Conservation (phyloP, 495 filamentous ascomycete genomes). For the Gamarada debralockiae region DNA sequence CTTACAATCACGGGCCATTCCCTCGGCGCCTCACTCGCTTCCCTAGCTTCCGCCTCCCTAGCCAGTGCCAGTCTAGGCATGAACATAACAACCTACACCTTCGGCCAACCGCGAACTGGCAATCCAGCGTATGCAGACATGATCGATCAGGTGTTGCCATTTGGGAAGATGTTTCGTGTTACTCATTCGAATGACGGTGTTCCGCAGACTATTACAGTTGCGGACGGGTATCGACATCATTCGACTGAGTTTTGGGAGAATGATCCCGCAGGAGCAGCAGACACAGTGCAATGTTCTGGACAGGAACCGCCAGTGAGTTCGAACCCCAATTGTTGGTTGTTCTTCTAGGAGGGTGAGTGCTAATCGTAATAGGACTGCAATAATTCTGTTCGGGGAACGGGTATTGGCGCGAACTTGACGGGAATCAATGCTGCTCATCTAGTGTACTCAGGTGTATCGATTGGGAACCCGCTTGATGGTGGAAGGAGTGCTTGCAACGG, state of each 20-base stretch:
- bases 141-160: slow-evolving; percentile 41
- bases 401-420: no score
- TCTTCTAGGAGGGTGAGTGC: no score
- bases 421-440: no score
- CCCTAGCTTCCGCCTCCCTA: slow-evolving; percentile 31
- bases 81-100: slow-evolving; percentile 54
- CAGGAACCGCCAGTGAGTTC: no score
- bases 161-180: slow-evolving; percentile 52
- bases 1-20: not conserved
- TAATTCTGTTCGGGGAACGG: no score
- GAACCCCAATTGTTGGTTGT: no score
- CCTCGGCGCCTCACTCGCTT: not conserved
- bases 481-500: no score
- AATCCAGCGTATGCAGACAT: slow-evolving; percentile 49
- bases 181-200: slow-evolving; percentile 67
- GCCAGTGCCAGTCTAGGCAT: slow-evolving; percentile 39
- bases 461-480: no score
- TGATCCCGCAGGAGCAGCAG: no score
- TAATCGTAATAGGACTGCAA: no score
- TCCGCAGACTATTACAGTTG: slow-evolving; percentile 54
- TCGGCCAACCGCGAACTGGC: slow-evolving; percentile 65
- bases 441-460: no score
- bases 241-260: slow-evolving; percentile 61
- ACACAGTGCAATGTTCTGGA: no score
- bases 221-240: slow-evolving; percentile 54